phyloP scores from a whole-genome alignment of 2,329 filamentous ascomycete genomes.

The Botrytis pseudocinerea region DNA sequence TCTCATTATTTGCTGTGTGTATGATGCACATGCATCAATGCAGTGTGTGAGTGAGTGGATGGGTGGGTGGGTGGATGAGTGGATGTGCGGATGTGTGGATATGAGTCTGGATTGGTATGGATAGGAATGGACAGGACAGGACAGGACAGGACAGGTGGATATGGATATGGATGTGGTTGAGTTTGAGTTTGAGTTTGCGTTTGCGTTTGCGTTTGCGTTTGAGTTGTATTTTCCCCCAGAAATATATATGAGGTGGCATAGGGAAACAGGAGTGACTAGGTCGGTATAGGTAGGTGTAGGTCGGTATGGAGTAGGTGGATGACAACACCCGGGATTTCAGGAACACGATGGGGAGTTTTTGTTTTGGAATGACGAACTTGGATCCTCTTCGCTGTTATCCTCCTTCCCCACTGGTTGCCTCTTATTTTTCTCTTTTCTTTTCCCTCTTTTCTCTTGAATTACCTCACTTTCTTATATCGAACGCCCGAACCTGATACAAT shows the following conservation, averaged over 20 bases:
- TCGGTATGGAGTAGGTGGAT: background rate
- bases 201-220: background rate
- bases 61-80: background rate
- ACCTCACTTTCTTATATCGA: conserved; percentile 11
- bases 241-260: conserved; percentile 15
- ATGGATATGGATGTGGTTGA: background rate
- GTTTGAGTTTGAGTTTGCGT: background rate
- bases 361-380: background rate
- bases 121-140: no score
- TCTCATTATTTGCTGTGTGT: conserved; percentile 12
- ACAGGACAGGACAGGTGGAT: no score
- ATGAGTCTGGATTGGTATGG: background rate
- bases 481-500: background rate
- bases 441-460: background rate
- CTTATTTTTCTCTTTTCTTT: background rate
- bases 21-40: conserved; percentile 10
- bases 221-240: background rate
- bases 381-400: background rate
- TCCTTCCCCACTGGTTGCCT: background rate
- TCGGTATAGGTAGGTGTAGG: no score
- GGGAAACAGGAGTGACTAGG: background rate
- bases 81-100: background rate
- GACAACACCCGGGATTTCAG: conserved; percentile 2
- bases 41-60: background rate
- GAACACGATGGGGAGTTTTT: background rate